Percentiles rank a stretch among this genome's conserved stretches.
phyloP scores from a whole-genome alignment of 306 rosid species.

The Bauhinia variegata region DNA sequence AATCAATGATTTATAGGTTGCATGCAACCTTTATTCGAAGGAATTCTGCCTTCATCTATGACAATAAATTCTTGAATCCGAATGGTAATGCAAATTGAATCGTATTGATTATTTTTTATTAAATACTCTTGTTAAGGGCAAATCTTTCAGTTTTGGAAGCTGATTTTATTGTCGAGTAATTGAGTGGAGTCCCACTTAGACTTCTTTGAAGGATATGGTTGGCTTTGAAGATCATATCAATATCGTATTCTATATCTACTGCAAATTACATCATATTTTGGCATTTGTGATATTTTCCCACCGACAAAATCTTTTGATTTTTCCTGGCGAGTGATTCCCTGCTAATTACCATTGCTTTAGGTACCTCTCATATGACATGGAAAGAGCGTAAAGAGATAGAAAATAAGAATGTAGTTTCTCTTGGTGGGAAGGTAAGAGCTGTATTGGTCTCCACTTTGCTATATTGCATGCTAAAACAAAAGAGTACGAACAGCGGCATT shows the following conservation, averaged over 20 bases:
- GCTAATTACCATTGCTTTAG: conserved; percentile 40
- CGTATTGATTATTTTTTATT: conserved; percentile 4
- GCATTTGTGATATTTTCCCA: not conserved
- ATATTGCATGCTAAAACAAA: not conserved
- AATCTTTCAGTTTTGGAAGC: not conserved
- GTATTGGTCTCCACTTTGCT: conserved; percentile 31
- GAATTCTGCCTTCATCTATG: not conserved
- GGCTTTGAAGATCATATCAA: not conserved
- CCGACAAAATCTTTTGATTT: not conserved
- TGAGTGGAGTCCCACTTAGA: not conserved
- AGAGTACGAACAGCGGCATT: not conserved
- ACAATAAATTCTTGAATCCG: not conserved
- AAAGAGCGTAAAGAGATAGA: conserved; percentile 76
- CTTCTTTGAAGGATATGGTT: not conserved
- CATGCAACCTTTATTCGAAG: not conserved
- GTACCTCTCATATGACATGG: conserved; percentile 80
- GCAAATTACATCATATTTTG: conserved; percentile 6
- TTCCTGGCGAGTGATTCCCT: too few relatives aligned
- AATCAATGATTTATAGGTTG: not conserved
- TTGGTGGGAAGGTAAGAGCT: conserved; percentile 80
- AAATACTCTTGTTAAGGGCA: not conserved
- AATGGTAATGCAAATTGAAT: conserved; percentile 7
- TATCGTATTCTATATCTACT: not conserved
- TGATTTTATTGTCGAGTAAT: not conserved
- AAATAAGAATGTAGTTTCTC: conserved; percentile 65